Evolutionary conservation across 2,329 filamentous ascomycete genomes (phyloP).

Genomic region (Penicillium griseofulvum): DNA sequence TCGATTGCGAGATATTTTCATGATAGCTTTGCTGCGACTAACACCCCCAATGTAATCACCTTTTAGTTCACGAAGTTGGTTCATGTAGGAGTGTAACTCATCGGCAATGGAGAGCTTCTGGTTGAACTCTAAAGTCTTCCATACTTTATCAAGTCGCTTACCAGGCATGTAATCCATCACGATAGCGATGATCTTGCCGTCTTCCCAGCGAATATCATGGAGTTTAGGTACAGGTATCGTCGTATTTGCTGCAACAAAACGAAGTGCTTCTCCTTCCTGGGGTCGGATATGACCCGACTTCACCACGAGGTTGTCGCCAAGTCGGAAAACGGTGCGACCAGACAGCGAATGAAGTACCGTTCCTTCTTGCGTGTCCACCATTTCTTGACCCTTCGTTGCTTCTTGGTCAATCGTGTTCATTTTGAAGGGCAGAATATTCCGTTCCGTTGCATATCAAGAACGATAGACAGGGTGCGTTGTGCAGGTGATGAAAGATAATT

Average conservation of each 20-base stretch:
- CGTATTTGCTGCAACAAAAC: constrained; percentile 12
- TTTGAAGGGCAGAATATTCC: not conserved
- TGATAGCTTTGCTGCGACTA: constrained; percentile 15
- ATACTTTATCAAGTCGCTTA: constrained; percentile 15
- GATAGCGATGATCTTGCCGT: constrained; percentile 5
- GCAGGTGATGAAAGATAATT: too few relatives aligned
- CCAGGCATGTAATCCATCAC: constrained; percentile 20
- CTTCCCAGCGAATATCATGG: constrained; percentile 8
- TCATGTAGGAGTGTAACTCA: constrained; percentile 12
- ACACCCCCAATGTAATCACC: constrained; percentile 16
- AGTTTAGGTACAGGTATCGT: constrained; percentile 16
- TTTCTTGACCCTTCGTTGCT: not conserved
- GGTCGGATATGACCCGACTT: constrained; percentile 7
- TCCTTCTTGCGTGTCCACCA: too few relatives aligned
- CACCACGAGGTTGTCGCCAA: constrained; percentile 5
- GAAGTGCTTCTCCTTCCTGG: constrained; percentile 12
- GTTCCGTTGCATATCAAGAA: too few relatives aligned
- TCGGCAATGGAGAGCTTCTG: constrained; percentile 13
- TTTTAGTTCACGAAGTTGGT: constrained; percentile 11
- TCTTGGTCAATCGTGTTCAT: not conserved
- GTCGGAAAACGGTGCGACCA: constrained; percentile 5
- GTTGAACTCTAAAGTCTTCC: constrained; percentile 3
- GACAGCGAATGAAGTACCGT: not conserved
- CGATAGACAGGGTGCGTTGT: too few relatives aligned
- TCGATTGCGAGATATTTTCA: constrained; percentile 9